These are phyloP conservation scores for Coemansia asiatica DNA, from an alignment of 192 early-diverging fungal species.

Conservation along the genomic window DNA sequence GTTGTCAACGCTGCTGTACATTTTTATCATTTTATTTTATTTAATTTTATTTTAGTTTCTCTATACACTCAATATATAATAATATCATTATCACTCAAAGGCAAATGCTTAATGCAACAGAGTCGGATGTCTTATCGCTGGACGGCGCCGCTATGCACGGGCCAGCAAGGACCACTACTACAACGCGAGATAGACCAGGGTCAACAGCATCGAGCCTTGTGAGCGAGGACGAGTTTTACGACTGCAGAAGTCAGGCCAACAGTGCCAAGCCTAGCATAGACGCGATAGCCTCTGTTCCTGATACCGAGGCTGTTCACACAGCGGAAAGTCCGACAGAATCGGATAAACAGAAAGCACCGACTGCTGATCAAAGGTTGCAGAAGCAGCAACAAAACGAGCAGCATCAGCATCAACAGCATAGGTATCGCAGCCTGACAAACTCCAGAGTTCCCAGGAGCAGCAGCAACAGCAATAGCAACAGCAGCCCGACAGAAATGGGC, in stretches of 20 bases:
- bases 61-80: neutral
- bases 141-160: constrained; percentile 4
- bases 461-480: constrained; percentile 6
- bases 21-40: neutral
- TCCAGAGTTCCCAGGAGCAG: constrained; percentile 12
- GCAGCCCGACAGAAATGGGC: neutral
- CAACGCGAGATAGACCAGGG: neutral
- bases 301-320: neutral
- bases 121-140: neutral
- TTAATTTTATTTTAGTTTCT: constrained; percentile 2
- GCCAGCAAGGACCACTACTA: neutral
- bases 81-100: neutral
- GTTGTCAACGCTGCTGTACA: neutral
- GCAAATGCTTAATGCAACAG: neutral
- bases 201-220: constrained; percentile 1
- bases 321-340: constrained; percentile 1
- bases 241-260: constrained; percentile 32
- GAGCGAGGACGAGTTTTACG: constrained; percentile 48
- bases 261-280: constrained; percentile 38
- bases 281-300: neutral
- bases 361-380: neutral
- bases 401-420: constrained; percentile 9
- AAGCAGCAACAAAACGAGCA: constrained; percentile 11
- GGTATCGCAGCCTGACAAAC: constrained; percentile 33
- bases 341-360: neutral